Evolutionary conservation across 192 early-diverging fungal genomes (phyloP), one percentile per base, ranked within the genome.

Genomic region (Lobulomyces angularis): DNA sequence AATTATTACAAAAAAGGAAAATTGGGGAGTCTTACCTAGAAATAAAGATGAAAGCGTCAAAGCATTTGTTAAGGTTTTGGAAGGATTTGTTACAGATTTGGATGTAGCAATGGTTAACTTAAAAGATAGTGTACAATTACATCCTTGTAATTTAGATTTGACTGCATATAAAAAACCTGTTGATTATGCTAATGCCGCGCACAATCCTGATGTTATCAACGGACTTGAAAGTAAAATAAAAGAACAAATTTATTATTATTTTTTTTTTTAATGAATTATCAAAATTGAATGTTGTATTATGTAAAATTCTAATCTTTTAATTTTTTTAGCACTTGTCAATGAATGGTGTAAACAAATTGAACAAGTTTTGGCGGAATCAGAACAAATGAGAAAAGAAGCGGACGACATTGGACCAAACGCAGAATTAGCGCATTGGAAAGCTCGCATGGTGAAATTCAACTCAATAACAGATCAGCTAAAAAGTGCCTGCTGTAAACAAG

Each of bases 301-400:
- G n/a, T 19, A 25, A 35, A 9, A 6, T 48, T 22, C 21, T 17
- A 22, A 8, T 49, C 14, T 17, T 53, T 8, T 18, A 1, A 31
- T 27, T 17, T 32, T n/a, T 4, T 3, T 17, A 73, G 68, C 45
- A 9, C 65, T 74, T 19, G 75, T 78, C 5, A 54, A 46, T 2
- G 75, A 78, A 46, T 78, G 75, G 75, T 67, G 74, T 47, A 77
- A 78, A 35, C 75, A 78, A 48, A 77, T 77, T 39, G 73, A 78
- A 30, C 71, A 78, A 47, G 75, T 78, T 1, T 61, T 78, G 5
- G 73, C 75, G 33, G 73, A 78, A 40, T 59, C 51, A 16, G 75
- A 78, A 35, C 75, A 78, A 40, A 78, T 78, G 73, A 55, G 75
- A 45, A 78, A 78, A 51, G 75, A 78, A 51, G 75, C 73, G 1